Conservation (phyloP, 1,139 yeast genomes). For the Hyphopichia fennica region DNA sequence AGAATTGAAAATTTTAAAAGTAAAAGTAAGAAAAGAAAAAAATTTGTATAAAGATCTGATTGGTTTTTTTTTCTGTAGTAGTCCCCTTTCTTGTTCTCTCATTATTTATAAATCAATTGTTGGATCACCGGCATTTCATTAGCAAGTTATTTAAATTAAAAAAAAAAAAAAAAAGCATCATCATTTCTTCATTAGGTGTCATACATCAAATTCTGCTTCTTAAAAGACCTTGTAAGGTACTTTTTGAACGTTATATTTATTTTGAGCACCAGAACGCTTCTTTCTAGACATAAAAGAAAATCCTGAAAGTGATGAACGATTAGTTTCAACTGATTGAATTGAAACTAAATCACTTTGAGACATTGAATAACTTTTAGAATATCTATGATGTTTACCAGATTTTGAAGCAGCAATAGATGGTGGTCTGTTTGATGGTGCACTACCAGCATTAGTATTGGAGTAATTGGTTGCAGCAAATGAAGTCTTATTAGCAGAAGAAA, state of each 20-base stretch:
- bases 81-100: not conserved
- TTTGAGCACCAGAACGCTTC: slow-evolving; percentile 9
- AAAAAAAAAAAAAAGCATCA: not conserved
- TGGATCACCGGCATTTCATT: not conserved
- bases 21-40: not conserved
- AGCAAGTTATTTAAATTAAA: slow-evolving; percentile 1
- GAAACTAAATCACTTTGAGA: slow-evolving; percentile 23
- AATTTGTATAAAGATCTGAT: not conserved
- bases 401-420: not conserved
- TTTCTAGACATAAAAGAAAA: slow-evolving; percentile 32
- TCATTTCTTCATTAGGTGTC: too few relatives aligned
- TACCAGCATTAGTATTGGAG: not conserved
- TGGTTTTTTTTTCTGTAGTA: not conserved
- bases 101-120: not conserved
- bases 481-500: not conserved
- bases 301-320: slow-evolving; percentile 29
- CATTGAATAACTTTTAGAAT: slow-evolving; percentile 1
- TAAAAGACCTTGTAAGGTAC: slow-evolving; percentile 31
- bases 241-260: slow-evolving; percentile 32
- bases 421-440: not conserved
- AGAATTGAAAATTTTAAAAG: not conserved
- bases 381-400: not conserved
- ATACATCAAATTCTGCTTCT: not conserved
- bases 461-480: slow-evolving; percentile 4
- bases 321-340: slow-evolving; percentile 27